These are phyloP conservation scores for Claviceps sp. DNA, from an alignment of 2,329 filamentous ascomycete genomes.

Conservation along the genomic window DNA sequence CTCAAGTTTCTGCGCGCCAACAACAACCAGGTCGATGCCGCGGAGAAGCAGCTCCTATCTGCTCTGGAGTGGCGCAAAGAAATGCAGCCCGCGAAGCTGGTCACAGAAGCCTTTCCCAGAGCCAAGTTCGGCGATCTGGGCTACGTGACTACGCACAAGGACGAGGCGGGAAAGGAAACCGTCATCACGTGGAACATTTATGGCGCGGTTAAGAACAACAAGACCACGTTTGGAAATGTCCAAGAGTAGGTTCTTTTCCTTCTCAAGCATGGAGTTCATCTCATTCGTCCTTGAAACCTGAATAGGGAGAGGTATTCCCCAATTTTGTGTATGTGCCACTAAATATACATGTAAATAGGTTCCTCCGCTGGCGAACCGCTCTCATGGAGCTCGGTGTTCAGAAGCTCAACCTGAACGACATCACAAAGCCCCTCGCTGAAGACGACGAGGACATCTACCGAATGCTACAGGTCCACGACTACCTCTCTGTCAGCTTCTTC, in stretches of 20 bases:
- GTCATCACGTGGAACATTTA: conserved; percentile 91
- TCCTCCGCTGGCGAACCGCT: conserved; percentile 78
- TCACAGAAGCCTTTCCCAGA: conserved; percentile 49
- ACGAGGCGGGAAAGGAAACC: conserved; percentile 39
- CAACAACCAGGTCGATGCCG: conserved; percentile 57
- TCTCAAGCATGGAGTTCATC: no score
- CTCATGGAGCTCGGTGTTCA: conserved; percentile 79
- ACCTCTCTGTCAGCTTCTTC: conserved; percentile 75
- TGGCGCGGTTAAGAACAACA: conserved; percentile 68
- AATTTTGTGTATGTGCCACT: not conserved
- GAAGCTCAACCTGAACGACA: conserved; percentile 55
- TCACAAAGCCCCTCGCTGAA: conserved; percentile 58
- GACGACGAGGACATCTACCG: conserved; percentile 72
- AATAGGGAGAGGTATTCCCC: not conserved
- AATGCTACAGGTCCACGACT: conserved; percentile 89
- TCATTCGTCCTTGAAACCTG: not conserved
- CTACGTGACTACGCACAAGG: conserved; percentile 61
- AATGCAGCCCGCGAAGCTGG: conserved; percentile 54
- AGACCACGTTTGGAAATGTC: conserved; percentile 71
- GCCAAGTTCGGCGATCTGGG: conserved; percentile 66
- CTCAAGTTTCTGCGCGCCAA: conserved; percentile 94
- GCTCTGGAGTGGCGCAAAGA: conserved; percentile 75
- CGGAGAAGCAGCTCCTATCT: conserved; percentile 63
- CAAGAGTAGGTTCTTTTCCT: conserved; percentile 47
- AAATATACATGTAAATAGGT: conserved; percentile 36